Base-by-base conservation (phyloP, 352 stramenopile genomes). In the Phytophthora kernoviae region DNA sequence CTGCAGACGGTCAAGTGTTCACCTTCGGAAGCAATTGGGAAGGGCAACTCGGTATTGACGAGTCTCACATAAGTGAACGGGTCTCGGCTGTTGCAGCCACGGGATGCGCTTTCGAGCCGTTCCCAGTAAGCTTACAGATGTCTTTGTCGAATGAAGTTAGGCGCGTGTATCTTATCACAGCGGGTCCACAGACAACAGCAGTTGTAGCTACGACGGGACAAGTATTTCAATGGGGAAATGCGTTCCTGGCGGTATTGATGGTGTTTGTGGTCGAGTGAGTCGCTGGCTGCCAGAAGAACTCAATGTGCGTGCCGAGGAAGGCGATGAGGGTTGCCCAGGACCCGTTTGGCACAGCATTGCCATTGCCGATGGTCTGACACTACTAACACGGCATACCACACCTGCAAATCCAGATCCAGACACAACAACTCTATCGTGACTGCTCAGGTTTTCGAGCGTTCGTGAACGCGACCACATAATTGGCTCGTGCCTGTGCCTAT, bases 1-100 rank as follows among this genome's bases (percentile, higher is more conserved):
- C 73, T 0, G 54, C 48, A 21, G 60, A 57, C n/a, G 84, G 87
- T 4, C n/a, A 58, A 1, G 26, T 93, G 0, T 72, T 79, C 17
- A 69, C 66, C 5, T 94, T 77, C 37, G 87, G 87, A 0, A 85
- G 84, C 57, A 84, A 90, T 40, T 88, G 84, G 68, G 58, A 85
- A 7, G 87, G 84, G 0, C 84, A 96, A 45, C 73, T 96, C 5
- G 87, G 79, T 0, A 52, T 90, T n/a, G 62, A 86, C 4, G 67
- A 67, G 34, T 33, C 24, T 26, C 54, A 45, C 22, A 20, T 7
- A 21, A 54, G 14, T 8, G 7, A 17, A 33, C 53, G 49, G 32
- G 14, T 40, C 14, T 15, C 26, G 5, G 26, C 43, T 44, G 11
- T 61, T 49, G 60, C 69, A 4, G 43, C 52, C 4, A 55, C 56